Evolutionary conservation across 2,329 filamentous ascomycete genomes (phyloP).

Genomic region (Chaetomium olivaceum): DNA sequence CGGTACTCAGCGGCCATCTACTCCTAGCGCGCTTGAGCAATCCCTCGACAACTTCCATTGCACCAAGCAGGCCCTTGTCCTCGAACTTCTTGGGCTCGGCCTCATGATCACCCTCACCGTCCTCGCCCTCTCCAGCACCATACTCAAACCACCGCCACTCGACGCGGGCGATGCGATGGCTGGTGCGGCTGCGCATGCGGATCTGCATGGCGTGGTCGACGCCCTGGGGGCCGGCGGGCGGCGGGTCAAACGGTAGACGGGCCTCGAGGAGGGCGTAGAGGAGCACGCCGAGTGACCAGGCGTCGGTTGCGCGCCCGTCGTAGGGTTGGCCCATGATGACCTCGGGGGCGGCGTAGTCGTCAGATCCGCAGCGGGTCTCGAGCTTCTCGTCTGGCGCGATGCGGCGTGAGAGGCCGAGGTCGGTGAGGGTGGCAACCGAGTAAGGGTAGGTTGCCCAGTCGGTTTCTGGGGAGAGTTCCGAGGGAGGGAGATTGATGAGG

Average conservation of each 20-base stretch:
- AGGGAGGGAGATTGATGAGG: slow-evolving; percentile 76
- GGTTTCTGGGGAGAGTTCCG: slow-evolving; percentile 62
- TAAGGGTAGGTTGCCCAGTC: slow-evolving; percentile 77
- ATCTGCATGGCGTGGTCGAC: slow-evolving; percentile 56
- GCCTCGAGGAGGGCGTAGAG: slow-evolving; percentile 92
- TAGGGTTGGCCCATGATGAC: slow-evolving; percentile 95
- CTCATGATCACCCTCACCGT: slow-evolving; percentile 75
- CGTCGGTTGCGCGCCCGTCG: slow-evolving; percentile 87
- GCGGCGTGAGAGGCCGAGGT: slow-evolving; percentile 84
- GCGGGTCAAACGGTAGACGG: slow-evolving; percentile 88
- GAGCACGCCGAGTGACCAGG: slow-evolving; percentile 91
- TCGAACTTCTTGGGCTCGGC: slow-evolving; percentile 60
- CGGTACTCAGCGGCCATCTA: slow-evolving; percentile 72
- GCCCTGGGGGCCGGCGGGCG: slow-evolving; percentile 60
- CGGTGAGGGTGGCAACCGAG: slow-evolving; percentile 84
- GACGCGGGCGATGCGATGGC: slow-evolving; percentile 90
- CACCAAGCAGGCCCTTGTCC: slow-evolving; percentile 68
- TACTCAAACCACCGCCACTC: slow-evolving; percentile 95
- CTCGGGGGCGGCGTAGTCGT: slow-evolving; percentile 96
- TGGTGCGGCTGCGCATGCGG: slow-evolving; percentile 76
- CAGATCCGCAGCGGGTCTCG: slow-evolving; percentile 91
- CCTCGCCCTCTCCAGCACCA: slow-evolving; percentile 60
- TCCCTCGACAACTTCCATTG: slow-evolving; percentile 78
- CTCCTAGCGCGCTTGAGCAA: slow-evolving; percentile 79
- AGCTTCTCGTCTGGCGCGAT: slow-evolving; percentile 84